Percentiles rank a stretch among this genome's conserved stretches.
Conservation (phyloP, 345 rosid species). For the Barbarea vulgaris region DNA sequence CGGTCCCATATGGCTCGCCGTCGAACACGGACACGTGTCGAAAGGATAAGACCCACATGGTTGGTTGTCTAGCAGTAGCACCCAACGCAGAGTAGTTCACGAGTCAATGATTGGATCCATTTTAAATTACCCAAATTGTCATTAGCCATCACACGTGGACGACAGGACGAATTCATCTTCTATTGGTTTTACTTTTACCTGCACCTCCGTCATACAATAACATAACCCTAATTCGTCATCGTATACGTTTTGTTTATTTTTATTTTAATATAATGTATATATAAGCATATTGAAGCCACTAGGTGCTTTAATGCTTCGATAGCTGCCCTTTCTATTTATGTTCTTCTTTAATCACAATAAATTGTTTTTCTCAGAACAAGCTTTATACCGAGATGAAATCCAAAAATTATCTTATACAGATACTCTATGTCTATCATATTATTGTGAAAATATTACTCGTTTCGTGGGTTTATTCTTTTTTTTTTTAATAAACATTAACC, state of each 20-base stretch:
- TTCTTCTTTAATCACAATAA: neutral
- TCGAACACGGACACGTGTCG: conserved; percentile 42
- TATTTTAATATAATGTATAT: neutral
- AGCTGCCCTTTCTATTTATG: conserved; percentile 13
- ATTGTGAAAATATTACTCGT: neutral
- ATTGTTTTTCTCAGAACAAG: neutral
- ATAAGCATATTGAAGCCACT: conserved; percentile 17
- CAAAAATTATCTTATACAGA: neutral
- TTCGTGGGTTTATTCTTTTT: neutral
- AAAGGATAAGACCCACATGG: conserved; percentile 18
- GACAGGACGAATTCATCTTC: neutral
- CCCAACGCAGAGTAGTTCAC: conserved; percentile 18
- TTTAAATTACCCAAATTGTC: conserved; percentile 21
- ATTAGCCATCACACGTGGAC: conserved; percentile 33
- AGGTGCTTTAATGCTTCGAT: conserved; percentile 47
- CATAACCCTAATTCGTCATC: neutral
- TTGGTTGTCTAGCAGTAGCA: conserved; percentile 23
- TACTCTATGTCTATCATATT: neutral
- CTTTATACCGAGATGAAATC: neutral
- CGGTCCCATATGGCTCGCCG: conserved; percentile 24
- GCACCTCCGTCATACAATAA: conserved; percentile 23
- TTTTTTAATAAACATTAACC: neutral
- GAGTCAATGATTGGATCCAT: conserved; percentile 42
- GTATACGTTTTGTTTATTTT: too few species aligned
- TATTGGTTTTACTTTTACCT: neutral